A percentile compares a stretch with the other conserved stretches of the same genome.
These are phyloP conservation scores for Lactarius deliciosus DNA, from an alignment of 768 basidiomycete species.

Conservation along the genomic window DNA sequence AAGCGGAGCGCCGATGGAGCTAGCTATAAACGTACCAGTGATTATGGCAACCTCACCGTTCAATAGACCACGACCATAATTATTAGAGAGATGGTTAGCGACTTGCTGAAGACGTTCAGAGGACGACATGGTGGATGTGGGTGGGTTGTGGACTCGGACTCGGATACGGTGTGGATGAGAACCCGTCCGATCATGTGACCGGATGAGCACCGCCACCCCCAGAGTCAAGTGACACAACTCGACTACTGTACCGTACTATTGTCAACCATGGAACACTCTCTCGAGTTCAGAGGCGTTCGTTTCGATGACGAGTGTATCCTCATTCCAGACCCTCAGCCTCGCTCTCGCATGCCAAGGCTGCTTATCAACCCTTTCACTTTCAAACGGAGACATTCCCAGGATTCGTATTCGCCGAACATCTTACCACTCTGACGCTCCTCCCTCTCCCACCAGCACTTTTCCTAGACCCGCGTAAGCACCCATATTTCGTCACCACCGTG, in stretches of 20 bases:
- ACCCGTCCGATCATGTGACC: neutral
- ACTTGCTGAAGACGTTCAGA: slow-evolving; percentile 57
- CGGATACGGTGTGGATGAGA: neutral
- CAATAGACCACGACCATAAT: slow-evolving; percentile 54
- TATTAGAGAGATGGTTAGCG: slow-evolving; percentile 63
- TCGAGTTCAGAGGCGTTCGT: slow-evolving; percentile 46
- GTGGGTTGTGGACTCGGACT: neutral
- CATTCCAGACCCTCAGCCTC: slow-evolving; percentile 56
- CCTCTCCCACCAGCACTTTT: slow-evolving; percentile 7
- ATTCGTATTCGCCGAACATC: slow-evolving; percentile 10
- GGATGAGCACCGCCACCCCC: slow-evolving; percentile 20
- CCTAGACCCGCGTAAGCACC: slow-evolving; percentile 16
- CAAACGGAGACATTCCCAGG: slow-evolving; percentile 42
- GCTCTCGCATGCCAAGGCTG: slow-evolving; percentile 49
- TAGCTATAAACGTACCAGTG: slow-evolving; percentile 55
- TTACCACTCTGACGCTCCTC: slow-evolving; percentile 53
- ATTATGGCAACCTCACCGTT: slow-evolving; percentile 82
- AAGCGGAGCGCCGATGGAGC: slow-evolving; percentile 20
- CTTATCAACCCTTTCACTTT: slow-evolving; percentile 68
- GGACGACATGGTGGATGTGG: slow-evolving; percentile 33
- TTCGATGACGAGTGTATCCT: slow-evolving; percentile 74
- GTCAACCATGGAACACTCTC: slow-evolving; percentile 1
- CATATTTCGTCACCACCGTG: neutral
- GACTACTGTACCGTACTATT: too few species aligned
- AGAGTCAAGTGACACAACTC: neutral